phyloP scores from a whole-genome alignment of 2,329 filamentous ascomycete genomes.

The Xylaria sp. region DNA sequence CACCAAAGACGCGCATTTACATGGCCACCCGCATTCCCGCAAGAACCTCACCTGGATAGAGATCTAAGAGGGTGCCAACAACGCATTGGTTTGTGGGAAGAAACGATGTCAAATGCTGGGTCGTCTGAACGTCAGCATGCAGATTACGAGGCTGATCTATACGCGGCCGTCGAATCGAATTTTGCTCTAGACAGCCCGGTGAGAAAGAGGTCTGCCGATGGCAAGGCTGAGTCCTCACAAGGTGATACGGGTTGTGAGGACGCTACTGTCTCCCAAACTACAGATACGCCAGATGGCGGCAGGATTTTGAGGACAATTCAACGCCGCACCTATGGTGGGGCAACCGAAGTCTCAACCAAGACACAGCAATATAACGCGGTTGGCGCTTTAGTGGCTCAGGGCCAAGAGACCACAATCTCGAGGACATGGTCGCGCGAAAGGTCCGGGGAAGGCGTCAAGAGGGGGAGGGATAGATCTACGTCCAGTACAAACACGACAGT shows the following conservation, averaged over 20 bases:
- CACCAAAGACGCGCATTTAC: no score
- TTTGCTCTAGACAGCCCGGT: slow-evolving; percentile 2
- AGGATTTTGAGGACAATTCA: slow-evolving; percentile 24
- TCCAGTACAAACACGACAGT: background rate
- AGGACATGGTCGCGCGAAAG: slow-evolving; percentile 20
- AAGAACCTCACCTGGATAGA: slow-evolving; percentile 1
- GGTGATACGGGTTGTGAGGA: slow-evolving; percentile 1
- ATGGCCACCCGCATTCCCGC: background rate
- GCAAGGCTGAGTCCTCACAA: background rate
- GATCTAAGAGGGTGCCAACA: background rate
- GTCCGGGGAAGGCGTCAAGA: background rate
- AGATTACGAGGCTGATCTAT: slow-evolving; percentile 22
- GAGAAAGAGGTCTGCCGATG: background rate
- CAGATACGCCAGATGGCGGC: slow-evolving; percentile 28
- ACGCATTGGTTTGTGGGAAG: background rate
- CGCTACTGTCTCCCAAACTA: slow-evolving; percentile 8
- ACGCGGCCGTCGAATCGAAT: slow-evolving; percentile 12
- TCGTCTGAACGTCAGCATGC: slow-evolving; percentile 8
- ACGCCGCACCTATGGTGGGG: slow-evolving; percentile 12
- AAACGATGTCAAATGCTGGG: background rate
- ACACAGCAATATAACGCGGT: slow-evolving; percentile 23
- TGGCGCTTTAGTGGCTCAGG: slow-evolving; percentile 25
- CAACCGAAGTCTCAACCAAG: slow-evolving; percentile 17
- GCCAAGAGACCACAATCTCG: slow-evolving; percentile 15
- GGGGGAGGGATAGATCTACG: background rate